A percentile compares a stretch with the other conserved stretches of the same genome.
Evolutionary conservation across 306 rosid species (phyloP).

Genomic region (Geum urbanum): DNA sequence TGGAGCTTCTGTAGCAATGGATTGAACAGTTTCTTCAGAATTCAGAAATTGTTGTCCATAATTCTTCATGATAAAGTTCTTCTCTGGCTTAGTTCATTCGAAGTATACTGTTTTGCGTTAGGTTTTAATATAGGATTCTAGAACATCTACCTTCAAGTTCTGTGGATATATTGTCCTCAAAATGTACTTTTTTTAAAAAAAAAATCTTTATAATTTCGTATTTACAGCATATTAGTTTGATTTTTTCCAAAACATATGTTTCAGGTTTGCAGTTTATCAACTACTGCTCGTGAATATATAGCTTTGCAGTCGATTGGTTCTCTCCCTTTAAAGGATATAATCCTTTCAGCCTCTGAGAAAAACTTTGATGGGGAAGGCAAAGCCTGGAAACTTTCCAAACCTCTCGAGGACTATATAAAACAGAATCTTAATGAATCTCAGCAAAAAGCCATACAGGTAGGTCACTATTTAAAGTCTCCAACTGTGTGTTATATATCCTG

Average conservation of each 20-base stretch:
- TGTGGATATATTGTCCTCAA: neutral
- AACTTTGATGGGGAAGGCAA: constrained; percentile 39
- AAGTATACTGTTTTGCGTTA: neutral
- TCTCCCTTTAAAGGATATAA: constrained; percentile 82
- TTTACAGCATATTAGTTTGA: neutral
- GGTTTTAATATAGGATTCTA: neutral
- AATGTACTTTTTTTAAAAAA: neutral
- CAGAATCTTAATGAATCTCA: constrained; percentile 70
- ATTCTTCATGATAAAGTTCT: neutral
- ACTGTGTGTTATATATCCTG: neutral
- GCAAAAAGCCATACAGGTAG: constrained; percentile 76
- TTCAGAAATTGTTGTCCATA: neutral
- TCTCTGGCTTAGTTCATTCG: neutral
- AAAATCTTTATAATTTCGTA: no score
- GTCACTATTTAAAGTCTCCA: constrained; percentile 18
- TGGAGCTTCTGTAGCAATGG: neutral
- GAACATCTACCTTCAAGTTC: neutral
- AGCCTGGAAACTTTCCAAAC: constrained; percentile 72
- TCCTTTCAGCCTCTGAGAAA: constrained; percentile 52
- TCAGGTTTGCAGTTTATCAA: constrained; percentile 90
- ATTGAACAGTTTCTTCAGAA: neutral
- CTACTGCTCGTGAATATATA: constrained; percentile 76
- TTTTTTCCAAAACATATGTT: constrained; percentile 20
- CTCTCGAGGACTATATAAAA: constrained; percentile 59
- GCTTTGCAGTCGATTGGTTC: constrained; percentile 57